Evolutionary conservation across 257 asterid species (phyloP), one percentile per base, ranked within the genome.

Genomic region (Solanum chaucha): DNA sequence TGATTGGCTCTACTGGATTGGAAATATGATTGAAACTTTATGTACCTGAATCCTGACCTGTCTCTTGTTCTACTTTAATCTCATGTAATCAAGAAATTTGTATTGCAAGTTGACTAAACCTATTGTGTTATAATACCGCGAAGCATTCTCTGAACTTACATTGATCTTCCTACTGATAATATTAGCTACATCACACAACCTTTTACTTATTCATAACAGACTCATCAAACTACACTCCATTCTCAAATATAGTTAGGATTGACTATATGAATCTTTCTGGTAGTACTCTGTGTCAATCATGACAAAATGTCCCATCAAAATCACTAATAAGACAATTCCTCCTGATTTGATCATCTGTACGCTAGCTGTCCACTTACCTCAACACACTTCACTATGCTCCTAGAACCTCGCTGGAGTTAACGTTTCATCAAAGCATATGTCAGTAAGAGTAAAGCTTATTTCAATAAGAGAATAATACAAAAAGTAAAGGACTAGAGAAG

Each of bases 1-100:
- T 90, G 58, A 84, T 94, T 85, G 91, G 90, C 67, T 72, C 93
- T 13, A 87, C 72, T 86, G 98, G 92, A 26, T 87, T 93, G 81
- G 82, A 86, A 28, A 84, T 89, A 89, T 92, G 89, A 92, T 87
- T 13, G 83, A 65, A 28, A 58, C 82, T 67, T 38, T 83, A n/a
- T 61, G 48, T 77, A 14, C 14, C 74, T 67, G 38, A 32, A 68
- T 40, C 14, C 74, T 67, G 2, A 4, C 74, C 44, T 41, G 26
- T 71, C 13, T 8, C 44, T 51, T 41, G 20, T 10, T 8, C 28
- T 68, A 13, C 40, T 41, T 34, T 84, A 59, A 32, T 68, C 35
- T 84, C 38, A 84, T 38, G n/a, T 64, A 5, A 22, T 38, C 10
- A 78, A 44, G 65, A 44, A 44, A 44, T 8, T 15, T 28, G 61